Base-by-base conservation (phyloP, 192 early-diverging fungal genomes). In the Chytriomyces sp. region DNA sequence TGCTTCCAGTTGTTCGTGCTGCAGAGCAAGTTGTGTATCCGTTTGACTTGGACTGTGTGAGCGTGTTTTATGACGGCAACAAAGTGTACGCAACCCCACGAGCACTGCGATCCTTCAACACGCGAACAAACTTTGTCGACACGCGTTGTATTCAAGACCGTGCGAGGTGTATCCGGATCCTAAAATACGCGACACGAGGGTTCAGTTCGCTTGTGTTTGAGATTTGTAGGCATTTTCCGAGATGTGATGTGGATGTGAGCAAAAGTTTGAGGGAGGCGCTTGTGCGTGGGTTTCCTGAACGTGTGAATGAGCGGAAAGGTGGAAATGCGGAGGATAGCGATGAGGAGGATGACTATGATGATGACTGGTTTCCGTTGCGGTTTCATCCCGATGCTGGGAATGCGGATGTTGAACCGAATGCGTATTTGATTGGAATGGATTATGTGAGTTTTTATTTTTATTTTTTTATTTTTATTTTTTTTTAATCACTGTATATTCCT, bases 61-160 rank as follows among this genome's bases (percentile, higher is more conserved):
- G 69, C 45, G 79, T 80, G 18, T 80, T 45, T 6, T 80, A 26
- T 35, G 79, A 80, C 50, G 79, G 79, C 13, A 8, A 59, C 10
- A 81, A 82, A 61, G 79, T 80, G n/a, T 80, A 80, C 28, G 79
- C 79, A n/a, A 72, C 79, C 20, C 60, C 76, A 20, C 79, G 79
- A 11, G 61, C 79, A 16, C 18, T 80, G 43, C 26, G 79, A 3
- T 67, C 79, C 45, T 80, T 80, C 23, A 80, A 80, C 59, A 80
- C 79, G n/a, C 65, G 79, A 3, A 81, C 79, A 76, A 80, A 80
- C 64, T 80, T 80, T 80, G 77, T 80, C 7, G 77, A 78, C 64
- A 46, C 53, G 43, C 10, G 44, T 9, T 80, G 68, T n/a, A 18
- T 70, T 2, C 63, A 45, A 35, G 79, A 80, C 46, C 50, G 48